Evolutionary conservation across 805 yeast genomes (phyloP).

Genomic region (Metschnikowia anglica): DNA sequence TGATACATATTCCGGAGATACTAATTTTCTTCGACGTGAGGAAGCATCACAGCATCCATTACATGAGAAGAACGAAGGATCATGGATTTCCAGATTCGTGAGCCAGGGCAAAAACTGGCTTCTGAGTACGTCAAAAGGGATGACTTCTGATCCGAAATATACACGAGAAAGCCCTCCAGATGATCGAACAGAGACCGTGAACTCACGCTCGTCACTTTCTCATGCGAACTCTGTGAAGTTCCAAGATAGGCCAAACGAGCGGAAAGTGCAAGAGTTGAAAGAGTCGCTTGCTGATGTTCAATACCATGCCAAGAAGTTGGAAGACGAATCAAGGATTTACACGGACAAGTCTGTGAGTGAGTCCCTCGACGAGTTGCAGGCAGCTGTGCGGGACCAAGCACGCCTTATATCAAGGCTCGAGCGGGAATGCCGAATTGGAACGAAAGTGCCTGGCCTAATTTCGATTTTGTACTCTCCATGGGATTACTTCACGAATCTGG

Average conservation of each 20-base stretch:
- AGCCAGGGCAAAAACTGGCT: neutral
- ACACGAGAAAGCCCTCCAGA: neutral
- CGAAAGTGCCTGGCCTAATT: neutral
- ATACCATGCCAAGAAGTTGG: neutral
- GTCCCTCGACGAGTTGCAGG: constrained; percentile 7
- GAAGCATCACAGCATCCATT: no score
- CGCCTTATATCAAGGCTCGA: constrained; percentile 6
- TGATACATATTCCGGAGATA: neutral
- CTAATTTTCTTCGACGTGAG: no score
- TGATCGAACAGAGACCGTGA: neutral
- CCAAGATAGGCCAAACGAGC: neutral
- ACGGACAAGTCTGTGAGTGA: constrained; percentile 1
- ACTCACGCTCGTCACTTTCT: neutral
- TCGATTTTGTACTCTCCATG: constrained; percentile 5
- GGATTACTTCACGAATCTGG: constrained; percentile 4
- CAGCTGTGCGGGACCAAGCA: constrained; percentile 9
- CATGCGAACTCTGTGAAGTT: neutral
- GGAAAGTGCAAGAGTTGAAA: neutral
- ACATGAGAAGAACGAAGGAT: neutral
- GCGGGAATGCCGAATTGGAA: constrained; percentile 1
- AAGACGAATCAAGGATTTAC: neutral
- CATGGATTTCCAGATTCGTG: neutral
- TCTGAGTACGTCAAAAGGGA: neutral
- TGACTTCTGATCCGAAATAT: neutral
- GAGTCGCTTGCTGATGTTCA: constrained; percentile 6